A percentile compares a stretch with the other conserved stretches of the same genome.
phyloP scores from a whole-genome alignment of 768 basidiomycete species.

The Leccinum arenicola region DNA sequence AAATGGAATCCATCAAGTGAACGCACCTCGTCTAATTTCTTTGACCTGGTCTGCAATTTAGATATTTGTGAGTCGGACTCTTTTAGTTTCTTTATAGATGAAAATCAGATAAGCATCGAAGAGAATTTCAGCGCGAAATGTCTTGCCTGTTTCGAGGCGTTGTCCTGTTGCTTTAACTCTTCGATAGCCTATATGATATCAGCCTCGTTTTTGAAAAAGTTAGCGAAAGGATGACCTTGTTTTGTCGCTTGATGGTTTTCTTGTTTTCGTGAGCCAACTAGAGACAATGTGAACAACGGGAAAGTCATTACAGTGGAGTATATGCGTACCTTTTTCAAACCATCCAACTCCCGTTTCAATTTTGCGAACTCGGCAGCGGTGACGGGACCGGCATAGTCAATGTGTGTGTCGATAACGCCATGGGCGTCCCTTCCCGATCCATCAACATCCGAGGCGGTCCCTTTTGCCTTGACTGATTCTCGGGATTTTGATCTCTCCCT shows the following conservation, averaged over 20 bases:
- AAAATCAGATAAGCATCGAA: slow-evolving; percentile 1
- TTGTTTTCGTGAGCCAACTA: slow-evolving; percentile 43
- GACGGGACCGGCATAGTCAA: slow-evolving; percentile 33
- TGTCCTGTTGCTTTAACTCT: slow-evolving; percentile 46
- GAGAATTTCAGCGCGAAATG: not conserved
- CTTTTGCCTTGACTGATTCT: slow-evolving; percentile 29
- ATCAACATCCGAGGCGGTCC: slow-evolving; percentile 26
- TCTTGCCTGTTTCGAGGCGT: slow-evolving; percentile 37
- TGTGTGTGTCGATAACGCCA: slow-evolving; percentile 12
- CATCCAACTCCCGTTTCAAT: slow-evolving; percentile 56
- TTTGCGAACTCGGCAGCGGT: slow-evolving; percentile 50
- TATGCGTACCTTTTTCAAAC: slow-evolving; percentile 43
- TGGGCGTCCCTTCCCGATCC: slow-evolving; percentile 25
- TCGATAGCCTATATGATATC: slow-evolving; percentile 45
- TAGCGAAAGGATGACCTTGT: slow-evolving; percentile 42
- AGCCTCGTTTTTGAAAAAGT: not conserved
- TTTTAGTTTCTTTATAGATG: slow-evolving; percentile 36
- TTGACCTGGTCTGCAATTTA: slow-evolving; percentile 44
- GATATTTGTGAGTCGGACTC: slow-evolving; percentile 45
- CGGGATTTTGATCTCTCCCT: slow-evolving; percentile 38
- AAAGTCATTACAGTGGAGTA: not conserved
- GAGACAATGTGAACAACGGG: slow-evolving; percentile 3
- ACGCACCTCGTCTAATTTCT: slow-evolving; percentile 57
- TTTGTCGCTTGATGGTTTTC: slow-evolving; percentile 52
- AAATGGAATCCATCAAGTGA: not conserved